Percentiles rank a stretch among this genome's conserved stretches.
These are phyloP conservation scores for Xylariaceae sp. DNA, from an alignment of 2,329 filamentous ascomycete species.

Conservation along the genomic window DNA sequence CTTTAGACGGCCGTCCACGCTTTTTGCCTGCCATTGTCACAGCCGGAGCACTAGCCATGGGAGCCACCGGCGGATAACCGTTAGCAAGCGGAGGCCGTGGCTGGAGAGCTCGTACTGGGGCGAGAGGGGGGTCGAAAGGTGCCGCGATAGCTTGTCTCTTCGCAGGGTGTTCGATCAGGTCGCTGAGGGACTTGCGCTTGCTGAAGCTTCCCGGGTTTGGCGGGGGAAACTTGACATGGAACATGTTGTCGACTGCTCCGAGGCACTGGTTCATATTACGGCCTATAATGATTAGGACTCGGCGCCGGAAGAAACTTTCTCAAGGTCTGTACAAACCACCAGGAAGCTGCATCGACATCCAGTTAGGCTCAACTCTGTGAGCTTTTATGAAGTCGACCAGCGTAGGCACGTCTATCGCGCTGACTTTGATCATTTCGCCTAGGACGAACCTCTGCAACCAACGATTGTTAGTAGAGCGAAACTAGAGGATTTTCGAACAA, in stretches of 20 bases:
- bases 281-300: slow-evolving; percentile 45
- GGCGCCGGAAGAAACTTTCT: slow-evolving; percentile 21
- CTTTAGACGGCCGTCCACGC: slow-evolving; percentile 54
- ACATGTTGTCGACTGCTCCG: slow-evolving; percentile 48
- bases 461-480: slow-evolving; percentile 32
- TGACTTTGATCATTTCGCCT: slow-evolving; percentile 64
- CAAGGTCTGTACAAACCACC: slow-evolving; percentile 46
- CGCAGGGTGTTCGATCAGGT: slow-evolving; percentile 42
- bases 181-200: slow-evolving; percentile 48
- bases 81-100: slow-evolving; percentile 41
- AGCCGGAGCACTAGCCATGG: slow-evolving; percentile 31
- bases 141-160: slow-evolving; percentile 44
- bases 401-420: slow-evolving; percentile 54
- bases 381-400: slow-evolving; percentile 56
- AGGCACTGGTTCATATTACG: slow-evolving; percentile 57
- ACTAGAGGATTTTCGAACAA: slow-evolving; percentile 16
- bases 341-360: slow-evolving; percentile 57
- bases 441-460: slow-evolving; percentile 60
- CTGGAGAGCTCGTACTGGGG: slow-evolving; percentile 41
- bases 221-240: slow-evolving; percentile 44
- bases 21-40: slow-evolving; percentile 46
- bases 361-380: slow-evolving; percentile 51
- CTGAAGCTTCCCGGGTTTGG: slow-evolving; percentile 35
- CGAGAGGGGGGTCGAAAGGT: slow-evolving; percentile 37
- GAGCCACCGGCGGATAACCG: slow-evolving; percentile 33